Percentiles rank a stretch among this genome's conserved stretches.
phyloP scores from a whole-genome alignment of 805 yeast genomes.

The Blastobotrys robertii region DNA sequence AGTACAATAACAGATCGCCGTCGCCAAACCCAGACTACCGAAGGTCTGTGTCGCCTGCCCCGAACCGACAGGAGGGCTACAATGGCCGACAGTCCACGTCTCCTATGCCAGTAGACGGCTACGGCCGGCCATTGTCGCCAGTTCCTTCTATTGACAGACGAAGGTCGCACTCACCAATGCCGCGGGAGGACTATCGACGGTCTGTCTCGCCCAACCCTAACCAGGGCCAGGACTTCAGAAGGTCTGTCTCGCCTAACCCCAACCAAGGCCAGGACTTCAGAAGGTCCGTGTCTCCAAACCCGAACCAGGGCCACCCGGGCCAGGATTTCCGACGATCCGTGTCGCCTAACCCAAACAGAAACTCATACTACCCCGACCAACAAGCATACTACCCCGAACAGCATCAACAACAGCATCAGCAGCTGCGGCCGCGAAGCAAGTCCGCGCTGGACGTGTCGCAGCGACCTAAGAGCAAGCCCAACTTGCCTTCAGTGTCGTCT shows the following conservation, averaged over 20 bases:
- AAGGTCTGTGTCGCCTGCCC: constrained; percentile 2
- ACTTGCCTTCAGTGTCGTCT: constrained; percentile 38
- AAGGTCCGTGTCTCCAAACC: constrained; percentile 2
- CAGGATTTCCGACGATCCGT: not conserved
- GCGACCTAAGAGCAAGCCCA: constrained; percentile 6
- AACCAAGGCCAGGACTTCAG: not conserved
- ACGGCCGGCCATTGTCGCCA: constrained; percentile 1
- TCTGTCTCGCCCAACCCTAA: constrained; percentile 8
- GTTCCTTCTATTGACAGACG: constrained; percentile 1
- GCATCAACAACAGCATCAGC: constrained; percentile 10
- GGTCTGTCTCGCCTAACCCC: not conserved
- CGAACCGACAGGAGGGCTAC: constrained; percentile 2
- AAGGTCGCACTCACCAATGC: constrained; percentile 1
- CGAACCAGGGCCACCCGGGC: not conserved
- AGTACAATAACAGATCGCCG: constrained; percentile 5
- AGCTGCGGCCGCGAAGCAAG: constrained; percentile 17
- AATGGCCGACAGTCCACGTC: not conserved
- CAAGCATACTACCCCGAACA: constrained; percentile 3
- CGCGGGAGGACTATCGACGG: constrained; percentile 1
- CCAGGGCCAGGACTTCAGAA: constrained; percentile 4
- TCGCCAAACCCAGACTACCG: constrained; percentile 11
- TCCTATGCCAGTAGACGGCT: constrained; percentile 1
- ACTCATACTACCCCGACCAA: constrained; percentile 1
- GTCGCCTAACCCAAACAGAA: not conserved
- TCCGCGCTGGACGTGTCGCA: constrained; percentile 14